phyloP scores from a whole-genome alignment of 2,329 filamentous ascomycete genomes.

The Microsporum ferrugineum region DNA sequence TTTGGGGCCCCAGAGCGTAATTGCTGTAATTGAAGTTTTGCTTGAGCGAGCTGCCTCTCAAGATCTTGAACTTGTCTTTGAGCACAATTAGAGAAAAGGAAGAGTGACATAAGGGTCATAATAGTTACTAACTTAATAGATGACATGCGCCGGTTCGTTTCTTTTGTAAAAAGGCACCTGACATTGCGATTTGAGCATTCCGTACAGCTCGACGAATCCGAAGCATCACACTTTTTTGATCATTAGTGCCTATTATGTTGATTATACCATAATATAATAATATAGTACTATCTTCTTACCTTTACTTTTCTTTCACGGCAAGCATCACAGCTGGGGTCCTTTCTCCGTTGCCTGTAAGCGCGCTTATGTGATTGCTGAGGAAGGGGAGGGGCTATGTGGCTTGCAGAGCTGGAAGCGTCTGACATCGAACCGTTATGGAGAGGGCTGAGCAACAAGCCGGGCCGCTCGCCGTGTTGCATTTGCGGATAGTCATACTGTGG shows the following conservation, averaged over 20 bases:
- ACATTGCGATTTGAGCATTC: constrained; percentile 95
- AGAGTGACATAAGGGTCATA: constrained; percentile 1
- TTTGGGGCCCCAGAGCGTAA: constrained; percentile 54
- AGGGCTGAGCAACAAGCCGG: constrained; percentile 26
- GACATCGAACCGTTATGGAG: constrained; percentile 28
- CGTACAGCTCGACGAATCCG: constrained; percentile 89
- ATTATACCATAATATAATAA: background rate
- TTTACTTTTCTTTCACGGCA: constrained; percentile 73
- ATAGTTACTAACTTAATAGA: constrained; percentile 67
- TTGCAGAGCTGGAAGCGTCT: constrained; percentile 23
- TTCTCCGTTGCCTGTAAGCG: constrained; percentile 86
- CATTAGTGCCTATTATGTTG: background rate
- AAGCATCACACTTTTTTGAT: constrained; percentile 65
- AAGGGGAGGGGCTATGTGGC: constrained; percentile 35
- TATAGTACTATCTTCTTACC: constrained; percentile 25
- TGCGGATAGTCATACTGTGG: constrained; percentile 32
- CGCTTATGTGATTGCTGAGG: constrained; percentile 65
- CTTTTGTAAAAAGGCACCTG: constrained; percentile 97
- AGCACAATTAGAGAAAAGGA: constrained; percentile 4
- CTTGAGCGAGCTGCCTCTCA: constrained; percentile 74
- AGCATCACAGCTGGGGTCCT: constrained; percentile 95
- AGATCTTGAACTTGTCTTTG: constrained; percentile 79
- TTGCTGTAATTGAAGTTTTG: constrained; percentile 68
- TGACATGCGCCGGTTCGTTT: constrained; percentile 96
- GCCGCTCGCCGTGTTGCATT: constrained; percentile 30